These are phyloP conservation scores for Tephrocybe sp. DNA, from an alignment of 768 basidiomycete genomes.

Conservation along the genomic window DNA sequence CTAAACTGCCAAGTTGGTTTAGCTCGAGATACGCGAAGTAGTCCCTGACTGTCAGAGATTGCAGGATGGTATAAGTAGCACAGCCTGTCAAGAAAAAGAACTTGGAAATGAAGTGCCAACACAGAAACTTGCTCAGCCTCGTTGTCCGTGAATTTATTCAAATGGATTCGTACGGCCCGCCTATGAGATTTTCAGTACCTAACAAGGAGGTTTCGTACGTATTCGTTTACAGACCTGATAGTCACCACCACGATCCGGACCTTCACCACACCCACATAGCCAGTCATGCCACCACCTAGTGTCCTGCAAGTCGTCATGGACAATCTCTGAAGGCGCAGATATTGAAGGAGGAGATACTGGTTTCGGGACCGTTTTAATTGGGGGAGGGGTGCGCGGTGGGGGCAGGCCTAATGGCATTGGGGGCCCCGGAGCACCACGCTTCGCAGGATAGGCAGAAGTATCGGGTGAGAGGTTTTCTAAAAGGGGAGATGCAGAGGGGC, in stretches of 20 bases:
- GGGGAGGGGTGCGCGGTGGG: constrained; percentile 54
- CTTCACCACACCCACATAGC: constrained; percentile 78
- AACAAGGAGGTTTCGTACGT: not conserved
- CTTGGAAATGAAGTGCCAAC: not conserved
- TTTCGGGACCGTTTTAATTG: constrained; percentile 37
- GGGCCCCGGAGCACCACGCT: constrained; percentile 30
- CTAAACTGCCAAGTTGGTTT: too few relatives aligned
- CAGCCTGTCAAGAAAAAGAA: not conserved
- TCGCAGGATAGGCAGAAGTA: constrained; percentile 15
- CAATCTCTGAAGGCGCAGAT: constrained; percentile 16
- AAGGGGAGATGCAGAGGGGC: constrained; percentile 9
- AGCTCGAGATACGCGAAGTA: too few relatives aligned
- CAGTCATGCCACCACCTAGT: constrained; percentile 84
- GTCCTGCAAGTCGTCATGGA: constrained; percentile 32
- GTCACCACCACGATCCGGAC: constrained; percentile 70
- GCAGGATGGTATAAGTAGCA: too few relatives aligned
- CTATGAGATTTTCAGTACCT: constrained; percentile 30
- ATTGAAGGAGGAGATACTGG: constrained; percentile 27
- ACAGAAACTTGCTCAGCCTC: too few relatives aligned
- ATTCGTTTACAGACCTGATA: constrained; percentile 49
- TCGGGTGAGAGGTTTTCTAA: not conserved
- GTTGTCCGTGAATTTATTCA: constrained; percentile 32
- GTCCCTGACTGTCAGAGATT: too few relatives aligned
- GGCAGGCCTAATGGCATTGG: constrained; percentile 64
- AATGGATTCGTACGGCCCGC: constrained; percentile 73